phyloP scores from a whole-genome alignment of 371 early-diverging fungal species.

The Actinomucor elegans region DNA sequence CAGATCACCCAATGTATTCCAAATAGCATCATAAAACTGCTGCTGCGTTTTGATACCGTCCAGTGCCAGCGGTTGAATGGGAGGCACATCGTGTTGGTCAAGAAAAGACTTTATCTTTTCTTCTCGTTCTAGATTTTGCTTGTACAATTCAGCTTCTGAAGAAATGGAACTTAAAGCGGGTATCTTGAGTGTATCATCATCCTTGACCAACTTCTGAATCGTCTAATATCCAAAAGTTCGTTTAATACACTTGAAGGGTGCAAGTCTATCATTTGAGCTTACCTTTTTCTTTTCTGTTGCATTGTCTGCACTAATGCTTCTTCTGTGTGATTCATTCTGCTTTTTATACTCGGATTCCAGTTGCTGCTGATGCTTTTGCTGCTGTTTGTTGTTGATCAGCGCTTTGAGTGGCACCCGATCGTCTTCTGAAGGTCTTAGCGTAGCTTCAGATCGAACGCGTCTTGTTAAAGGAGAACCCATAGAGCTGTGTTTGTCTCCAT shows the following conservation, averaged over 20 bases:
- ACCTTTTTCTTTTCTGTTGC: slow-evolving; percentile 17
- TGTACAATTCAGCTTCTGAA: slow-evolving; percentile 14
- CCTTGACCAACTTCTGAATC: background rate
- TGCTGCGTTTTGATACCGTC: slow-evolving; percentile 26
- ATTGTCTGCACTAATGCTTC: slow-evolving; percentile 47
- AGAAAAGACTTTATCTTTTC: background rate
- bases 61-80: slow-evolving; percentile 19
- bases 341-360: background rate
- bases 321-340: slow-evolving; percentile 24
- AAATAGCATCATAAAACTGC: slow-evolving; percentile 31
- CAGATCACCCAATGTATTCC: slow-evolving; percentile 26
- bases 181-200: background rate
- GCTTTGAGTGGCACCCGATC: slow-evolving; percentile 33
- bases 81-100: slow-evolving; percentile 9
- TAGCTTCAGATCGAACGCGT: slow-evolving; percentile 43
- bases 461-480: slow-evolving; percentile 31
- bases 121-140: slow-evolving; percentile 2
- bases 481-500: slow-evolving; percentile 2
- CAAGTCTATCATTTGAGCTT: background rate
- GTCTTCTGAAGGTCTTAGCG: slow-evolving; percentile 27
- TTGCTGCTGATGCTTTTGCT: background rate
- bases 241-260: no score
- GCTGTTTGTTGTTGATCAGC: slow-evolving; percentile 7
- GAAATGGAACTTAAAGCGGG: slow-evolving; percentile 1
- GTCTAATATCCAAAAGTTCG: background rate